Base-by-base conservation (phyloP, 345 rosid genomes). In the Carallia brachiata region DNA sequence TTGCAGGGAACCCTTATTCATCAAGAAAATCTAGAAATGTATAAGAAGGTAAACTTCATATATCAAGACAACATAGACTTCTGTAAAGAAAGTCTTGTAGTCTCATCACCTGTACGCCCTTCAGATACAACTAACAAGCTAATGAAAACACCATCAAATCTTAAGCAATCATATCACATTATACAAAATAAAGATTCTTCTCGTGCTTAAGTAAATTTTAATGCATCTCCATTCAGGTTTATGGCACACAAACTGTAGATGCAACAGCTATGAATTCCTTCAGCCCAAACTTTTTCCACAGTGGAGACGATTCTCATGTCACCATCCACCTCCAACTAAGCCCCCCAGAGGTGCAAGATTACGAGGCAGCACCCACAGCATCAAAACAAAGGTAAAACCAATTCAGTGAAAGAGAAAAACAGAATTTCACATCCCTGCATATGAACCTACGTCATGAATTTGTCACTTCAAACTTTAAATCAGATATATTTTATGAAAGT, bases 301-400 rank as follows among this genome's bases (percentile, higher is more conserved):
- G 15, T 17, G 64, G 73, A 67, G 81, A 77, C 60, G 76, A 67
- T 37, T 75, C 87, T 16, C 73, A 72, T n/a, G 54, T 74, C 27
- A 87, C 84, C 10, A 63, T 84, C 65, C 76, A 75, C 75, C 88
- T 83, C 54, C 90, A 81, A 75, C 75, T 86, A 65, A 79, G 90
- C 81, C 89, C 78, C 37, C 89, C 88, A 4, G 76, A 81, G 39
- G 78, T 70, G 27, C 52, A 57, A 36, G 60, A 59, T 18, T 13
- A 32, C n/a, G 47, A 53, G 56, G 16, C 40, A 52, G 44, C 10
- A 52, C 56, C 19, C 1, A 66, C 6, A 32, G 16, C 69, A 66
- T 31, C 44, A 31, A 52, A 52, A 34, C 52, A 28, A 52, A 66
- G 56, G 59, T 52, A 28, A 52, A 32, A 31, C 27, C 62, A 40